These are phyloP conservation scores for Colletotrichum tofieldiae DNA, from an alignment of 2,329 filamentous ascomycete genomes.

Conservation along the genomic window DNA sequence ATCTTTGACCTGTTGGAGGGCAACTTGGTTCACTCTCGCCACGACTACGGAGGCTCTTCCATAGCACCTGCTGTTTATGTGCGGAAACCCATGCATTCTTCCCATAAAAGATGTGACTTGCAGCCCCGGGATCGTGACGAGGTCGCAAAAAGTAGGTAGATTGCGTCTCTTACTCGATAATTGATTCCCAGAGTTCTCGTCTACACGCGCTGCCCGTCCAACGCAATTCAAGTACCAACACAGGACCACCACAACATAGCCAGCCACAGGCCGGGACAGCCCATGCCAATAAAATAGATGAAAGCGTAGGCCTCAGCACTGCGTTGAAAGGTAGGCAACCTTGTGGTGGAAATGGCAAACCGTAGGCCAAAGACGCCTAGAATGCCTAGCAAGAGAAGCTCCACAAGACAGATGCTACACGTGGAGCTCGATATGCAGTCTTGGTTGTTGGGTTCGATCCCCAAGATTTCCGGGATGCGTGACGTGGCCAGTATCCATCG, in stretches of 20 bases:
- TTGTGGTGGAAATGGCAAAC: background rate
- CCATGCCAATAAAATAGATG: background rate
- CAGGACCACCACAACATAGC: background rate
- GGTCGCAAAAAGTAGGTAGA: too few species aligned
- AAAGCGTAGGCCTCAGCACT: background rate
- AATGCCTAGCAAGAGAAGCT: background rate
- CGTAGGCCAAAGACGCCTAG: background rate
- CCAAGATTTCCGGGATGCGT: background rate
- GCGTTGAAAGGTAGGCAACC: background rate
- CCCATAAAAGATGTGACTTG: too few species aligned
- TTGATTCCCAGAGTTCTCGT: too few species aligned
- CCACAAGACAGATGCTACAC: background rate
- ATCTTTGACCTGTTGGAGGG: too few species aligned
- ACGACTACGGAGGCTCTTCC: too few species aligned
- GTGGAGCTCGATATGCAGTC: background rate
- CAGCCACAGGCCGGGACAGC: background rate
- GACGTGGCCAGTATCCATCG: background rate
- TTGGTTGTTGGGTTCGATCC: background rate
- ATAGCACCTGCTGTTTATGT: too few species aligned
- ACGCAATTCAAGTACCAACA: too few species aligned
- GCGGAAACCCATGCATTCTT: too few species aligned
- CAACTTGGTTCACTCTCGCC: too few species aligned
- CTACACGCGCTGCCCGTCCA: too few species aligned
- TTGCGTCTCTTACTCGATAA: too few species aligned
- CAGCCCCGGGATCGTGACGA: too few species aligned